Base-by-base conservation (phyloP, 139 green algal genomes). In the Chlamydomonas sp. region DNA sequence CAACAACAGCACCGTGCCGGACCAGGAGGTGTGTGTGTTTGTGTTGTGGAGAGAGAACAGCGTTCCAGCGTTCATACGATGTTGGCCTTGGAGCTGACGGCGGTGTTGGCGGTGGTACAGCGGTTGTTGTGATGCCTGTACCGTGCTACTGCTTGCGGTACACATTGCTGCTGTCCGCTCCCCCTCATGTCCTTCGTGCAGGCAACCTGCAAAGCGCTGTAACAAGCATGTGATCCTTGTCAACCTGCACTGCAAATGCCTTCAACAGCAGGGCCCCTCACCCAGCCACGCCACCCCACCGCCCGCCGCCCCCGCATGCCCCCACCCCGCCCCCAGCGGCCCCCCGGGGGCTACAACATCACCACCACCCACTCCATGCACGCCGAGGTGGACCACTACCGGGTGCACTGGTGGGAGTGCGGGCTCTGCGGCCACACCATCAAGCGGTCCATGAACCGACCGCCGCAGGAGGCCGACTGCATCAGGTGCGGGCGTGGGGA, bases 381-480 rank as follows among this genome's bases (percentile, higher is more conserved):
- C 12, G 93, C 85, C 49, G 94, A 97, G 83, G 88, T 91, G 12
- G 60, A 93, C 3, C 77, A 94, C 73, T 96, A 96, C 86, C 85
- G 90, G 4, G 76, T 85, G 73, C 95, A 97, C 67, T 94, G 90
- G 89, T 94, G 91, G 92, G 74, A 91, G 67, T 96, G 94, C 77
- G 63, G 90, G 61, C 90, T 77, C 18, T 96, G 93, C 82, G 83
- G 80, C 49, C 84, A 92, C 77, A 16, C 91, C 60, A 89, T 96
- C 49, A 94, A 94, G 89, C 85, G 95, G 1, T 85, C 95, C 78
- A 95, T 93, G 85, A 97, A 97, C 91, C 86, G 95, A 6, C 77
- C 75, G 20, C 95, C 95, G 62, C 95, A 97, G 79, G 83, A 90
- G 83, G 95, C 95, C 20, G 95, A 96, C 90, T 96, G 95, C 90